Percentiles rank a stretch among this genome's conserved stretches.
phyloP scores from a whole-genome alignment of 176 grass and related monocot genomes.

The Bonia amplexicaulis region DNA sequence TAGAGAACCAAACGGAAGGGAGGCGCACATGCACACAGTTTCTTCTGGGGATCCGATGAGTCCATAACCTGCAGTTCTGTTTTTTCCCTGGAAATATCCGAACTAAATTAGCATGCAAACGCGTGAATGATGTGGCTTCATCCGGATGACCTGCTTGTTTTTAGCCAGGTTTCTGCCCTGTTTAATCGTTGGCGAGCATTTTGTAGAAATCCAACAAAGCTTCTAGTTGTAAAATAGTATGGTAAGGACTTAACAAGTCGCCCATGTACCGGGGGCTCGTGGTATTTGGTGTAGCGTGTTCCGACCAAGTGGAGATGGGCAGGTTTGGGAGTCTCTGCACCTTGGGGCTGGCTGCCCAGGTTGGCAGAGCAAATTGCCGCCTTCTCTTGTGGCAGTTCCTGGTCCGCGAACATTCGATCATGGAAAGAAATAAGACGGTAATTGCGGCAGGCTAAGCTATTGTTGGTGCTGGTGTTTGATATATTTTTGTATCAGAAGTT shows the following conservation, averaged over 20 bases:
- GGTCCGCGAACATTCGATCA: conserved; percentile 50
- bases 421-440: conserved; percentile 32
- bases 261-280: conserved; percentile 29
- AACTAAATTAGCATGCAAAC: conserved; percentile 28
- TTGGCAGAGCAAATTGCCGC: conserved; percentile 79
- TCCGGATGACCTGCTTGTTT: conserved; percentile 68
- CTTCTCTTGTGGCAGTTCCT: conserved; percentile 96
- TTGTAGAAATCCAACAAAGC: conserved; percentile 55
- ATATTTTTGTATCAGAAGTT: conserved; percentile 24
- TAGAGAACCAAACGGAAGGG: conserved; percentile 57
- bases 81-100: not conserved
- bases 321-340: conserved; percentile 40
- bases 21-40: conserved; percentile 61
- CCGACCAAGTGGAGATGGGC: conserved; percentile 9
- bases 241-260: conserved; percentile 27
- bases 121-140: conserved; percentile 37
- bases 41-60: conserved; percentile 74
- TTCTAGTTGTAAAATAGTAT: conserved; percentile 84
- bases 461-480: conserved; percentile 19
- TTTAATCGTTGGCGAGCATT: conserved; percentile 25
- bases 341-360: conserved; percentile 84
- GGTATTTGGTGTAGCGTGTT: conserved; percentile 27
- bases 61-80: conserved; percentile 36
- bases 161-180: conserved; percentile 64
- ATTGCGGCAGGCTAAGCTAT: conserved; percentile 19